phyloP scores from a whole-genome alignment of 1,284 basidiomycete genomes.

The Ganoderma multipileum region DNA sequence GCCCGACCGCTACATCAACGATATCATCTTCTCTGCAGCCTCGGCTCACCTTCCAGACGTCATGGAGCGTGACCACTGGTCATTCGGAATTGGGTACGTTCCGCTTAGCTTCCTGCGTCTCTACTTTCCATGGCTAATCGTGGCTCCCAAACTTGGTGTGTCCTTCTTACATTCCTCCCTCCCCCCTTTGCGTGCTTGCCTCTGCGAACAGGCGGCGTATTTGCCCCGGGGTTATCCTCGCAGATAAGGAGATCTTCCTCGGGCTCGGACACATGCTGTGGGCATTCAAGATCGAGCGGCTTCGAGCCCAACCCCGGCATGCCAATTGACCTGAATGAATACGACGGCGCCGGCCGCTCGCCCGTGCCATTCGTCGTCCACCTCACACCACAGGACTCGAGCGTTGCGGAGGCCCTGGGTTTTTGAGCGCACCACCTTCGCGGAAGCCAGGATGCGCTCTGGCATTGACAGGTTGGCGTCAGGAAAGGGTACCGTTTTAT shows the following conservation, averaged over 20 bases:
- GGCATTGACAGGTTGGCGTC: neutral
- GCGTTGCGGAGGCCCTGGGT: neutral
- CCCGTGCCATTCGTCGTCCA: neutral
- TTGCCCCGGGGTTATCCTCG: slow-evolving; percentile 48
- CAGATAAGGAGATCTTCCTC: slow-evolving; percentile 48
- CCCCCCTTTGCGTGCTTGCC: neutral
- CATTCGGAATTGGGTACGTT: neutral
- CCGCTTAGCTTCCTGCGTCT: neutral
- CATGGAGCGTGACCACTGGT: neutral
- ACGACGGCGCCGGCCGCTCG: neutral
- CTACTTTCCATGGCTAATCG: neutral
- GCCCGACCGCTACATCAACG: neutral
- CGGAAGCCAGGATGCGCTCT: neutral
- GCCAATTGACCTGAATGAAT: neutral
- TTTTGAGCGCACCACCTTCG: neutral
- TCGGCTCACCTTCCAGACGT: neutral
- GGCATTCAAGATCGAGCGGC: slow-evolving; percentile 10
- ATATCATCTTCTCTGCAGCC: neutral
- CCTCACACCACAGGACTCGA: neutral
- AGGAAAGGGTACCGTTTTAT: neutral
- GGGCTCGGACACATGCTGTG: slow-evolving; percentile 39
- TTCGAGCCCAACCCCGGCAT: neutral
- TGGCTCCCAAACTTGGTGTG: neutral
- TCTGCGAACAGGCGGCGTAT: slow-evolving; percentile 42
- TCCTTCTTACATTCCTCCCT: no score